Conservation (phyloP, 768 basidiomycete genomes). For the Mycena rebaudengoi region DNA sequence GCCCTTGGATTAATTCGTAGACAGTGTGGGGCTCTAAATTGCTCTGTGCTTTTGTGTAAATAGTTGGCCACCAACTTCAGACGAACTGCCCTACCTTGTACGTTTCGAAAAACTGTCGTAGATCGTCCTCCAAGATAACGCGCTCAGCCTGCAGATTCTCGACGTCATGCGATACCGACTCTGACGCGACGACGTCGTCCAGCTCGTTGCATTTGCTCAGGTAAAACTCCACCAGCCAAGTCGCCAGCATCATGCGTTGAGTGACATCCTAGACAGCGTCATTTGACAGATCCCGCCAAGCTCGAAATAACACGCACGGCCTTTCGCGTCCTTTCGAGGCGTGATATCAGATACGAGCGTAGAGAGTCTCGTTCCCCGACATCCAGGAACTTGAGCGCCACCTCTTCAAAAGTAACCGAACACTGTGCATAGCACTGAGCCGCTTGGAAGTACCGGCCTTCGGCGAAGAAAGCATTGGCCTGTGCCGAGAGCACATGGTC, state of each 20-base stretch:
- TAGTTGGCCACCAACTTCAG: not conserved
- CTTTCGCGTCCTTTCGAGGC: constrained; percentile 86
- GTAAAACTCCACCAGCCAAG: constrained; percentile 98
- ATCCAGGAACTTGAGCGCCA: constrained; percentile 89
- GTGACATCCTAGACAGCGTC: constrained; percentile 73
- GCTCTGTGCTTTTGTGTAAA: constrained; percentile 54
- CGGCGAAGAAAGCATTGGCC: constrained; percentile 80
- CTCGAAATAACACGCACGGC: constrained; percentile 57
- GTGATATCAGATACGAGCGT: constrained; percentile 87
- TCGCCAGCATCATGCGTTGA: constrained; percentile 97
- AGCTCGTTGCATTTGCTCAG: constrained; percentile 96
- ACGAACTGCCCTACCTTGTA: constrained; percentile 73
- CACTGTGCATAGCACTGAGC: constrained; percentile 93
- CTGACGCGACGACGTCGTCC: constrained; percentile 92
- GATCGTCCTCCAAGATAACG: constrained; percentile 88
- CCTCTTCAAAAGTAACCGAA: constrained; percentile 89
- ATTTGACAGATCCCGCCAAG: not conserved
- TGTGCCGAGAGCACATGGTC: constrained; percentile 86
- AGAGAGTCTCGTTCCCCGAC: constrained; percentile 90
- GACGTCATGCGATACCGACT: constrained; percentile 80
- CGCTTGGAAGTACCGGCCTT: constrained; percentile 87
- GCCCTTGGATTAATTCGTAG: constrained; percentile 93
- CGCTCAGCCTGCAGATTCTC: constrained; percentile 87
- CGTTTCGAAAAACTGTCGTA: constrained; percentile 91
- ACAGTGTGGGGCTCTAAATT: constrained; percentile 87